Evolutionary conservation across 2,329 filamentous ascomycete species (phyloP), one percentile per base, ranked within the genome.

Genomic region (Balansia obtecta): DNA sequence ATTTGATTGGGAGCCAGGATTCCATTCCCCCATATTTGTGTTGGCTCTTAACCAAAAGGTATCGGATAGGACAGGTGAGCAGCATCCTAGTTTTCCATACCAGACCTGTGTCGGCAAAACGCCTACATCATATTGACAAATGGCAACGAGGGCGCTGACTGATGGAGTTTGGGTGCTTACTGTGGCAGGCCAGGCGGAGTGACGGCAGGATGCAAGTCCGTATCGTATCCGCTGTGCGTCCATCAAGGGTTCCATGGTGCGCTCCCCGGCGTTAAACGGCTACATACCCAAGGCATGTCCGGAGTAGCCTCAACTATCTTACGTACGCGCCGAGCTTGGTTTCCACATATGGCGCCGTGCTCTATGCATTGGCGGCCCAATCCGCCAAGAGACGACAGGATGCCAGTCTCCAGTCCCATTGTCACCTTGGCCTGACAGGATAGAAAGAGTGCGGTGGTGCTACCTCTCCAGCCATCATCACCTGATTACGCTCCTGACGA

Each of bases 301-400:
- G 27, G 27, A 27, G 27, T 27, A 27, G 27, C 27, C 27, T 27
- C 27, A 27, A 27, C 27, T 27, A 27, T 27, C 27, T 27, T 27
- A 27, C 27, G 27, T 27, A 27, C 27, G 4, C 27, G 4, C 27
- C 27, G 27, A 27, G 27, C 27, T 27, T 7, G 27, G 27, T 37
- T 20, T 12, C 13, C 39, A n/a, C 18, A 41, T 3, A 41, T 16
- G n/a, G 34, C 15, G 34, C 34, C 5, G 7, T 37, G 34, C 34
- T 37, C 2, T 12, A 12, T 37, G 34, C 34, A 37, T 37, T 37
- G 40, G 40, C 40, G 18, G 8, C 42, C 20, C 20, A 44, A 38
- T 33, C 22, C 34, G 48, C 48, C 48, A 50, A 50, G 48, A 50
- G 15, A 30, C 18, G 40, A 12, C 42, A 32, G 20, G 32, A 50